phyloP scores from a whole-genome alignment of 1,284 basidiomycete species.

The Heterobasidion irregulare region DNA sequence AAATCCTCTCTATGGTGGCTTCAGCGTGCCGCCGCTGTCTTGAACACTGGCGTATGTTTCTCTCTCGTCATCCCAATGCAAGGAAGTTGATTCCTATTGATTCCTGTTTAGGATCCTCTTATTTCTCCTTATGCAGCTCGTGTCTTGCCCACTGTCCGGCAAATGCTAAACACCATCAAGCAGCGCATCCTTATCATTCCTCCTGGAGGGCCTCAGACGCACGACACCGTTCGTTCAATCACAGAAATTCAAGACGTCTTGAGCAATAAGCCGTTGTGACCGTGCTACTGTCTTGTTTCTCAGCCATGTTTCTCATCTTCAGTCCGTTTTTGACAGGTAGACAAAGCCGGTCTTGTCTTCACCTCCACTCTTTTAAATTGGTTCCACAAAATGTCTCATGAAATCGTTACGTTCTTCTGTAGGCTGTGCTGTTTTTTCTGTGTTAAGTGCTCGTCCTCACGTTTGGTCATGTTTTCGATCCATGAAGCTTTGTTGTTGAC shows the following conservation, averaged over 20 bases:
- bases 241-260: slow-evolving; percentile 68
- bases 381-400: neutral
- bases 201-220: slow-evolving; percentile 56
- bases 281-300: too few relatives aligned
- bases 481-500: too few relatives aligned
- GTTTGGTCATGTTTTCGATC: too few relatives aligned
- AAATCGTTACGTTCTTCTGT: neutral
- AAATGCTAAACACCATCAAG: slow-evolving; percentile 66
- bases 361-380: too few relatives aligned
- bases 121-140: slow-evolving; percentile 74
- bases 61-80: slow-evolving; percentile 4
- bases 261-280: slow-evolving; percentile 44
- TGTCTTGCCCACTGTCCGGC: slow-evolving; percentile 70
- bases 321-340: too few relatives aligned
- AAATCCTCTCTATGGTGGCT: slow-evolving; percentile 79
- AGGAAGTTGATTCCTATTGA: neutral
- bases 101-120: slow-evolving; percentile 52
- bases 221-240: slow-evolving; percentile 60
- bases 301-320: neutral
- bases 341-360: too few relatives aligned
- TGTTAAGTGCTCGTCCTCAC: too few relatives aligned
- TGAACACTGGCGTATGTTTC: slow-evolving; percentile 61
- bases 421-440: too few relatives aligned
- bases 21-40: slow-evolving; percentile 57
- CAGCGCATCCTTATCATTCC: slow-evolving; percentile 61